Conservation (phyloP, 176 grass and related monocot genomes). For the Zea luxurians region DNA sequence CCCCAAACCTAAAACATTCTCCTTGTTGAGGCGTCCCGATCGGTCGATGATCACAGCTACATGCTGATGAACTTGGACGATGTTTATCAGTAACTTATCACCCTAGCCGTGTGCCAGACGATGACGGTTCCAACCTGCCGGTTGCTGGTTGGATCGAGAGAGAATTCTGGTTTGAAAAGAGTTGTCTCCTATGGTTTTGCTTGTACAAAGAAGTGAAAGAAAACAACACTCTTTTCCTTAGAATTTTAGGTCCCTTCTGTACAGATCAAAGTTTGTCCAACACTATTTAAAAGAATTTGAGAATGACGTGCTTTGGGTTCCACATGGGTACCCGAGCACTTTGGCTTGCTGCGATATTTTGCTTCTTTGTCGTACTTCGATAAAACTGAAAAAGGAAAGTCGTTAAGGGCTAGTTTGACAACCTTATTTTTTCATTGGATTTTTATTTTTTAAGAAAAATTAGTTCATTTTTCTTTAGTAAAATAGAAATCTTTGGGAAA, state of each 20-base stretch:
- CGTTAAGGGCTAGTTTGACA: not conserved
- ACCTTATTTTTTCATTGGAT: too few species aligned
- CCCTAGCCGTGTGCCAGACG: conserved; percentile 15
- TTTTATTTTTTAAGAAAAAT: too few species aligned
- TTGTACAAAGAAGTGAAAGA: conserved; percentile 46
- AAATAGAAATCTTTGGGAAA: too few species aligned
- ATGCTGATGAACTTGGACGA: conserved; percentile 6
- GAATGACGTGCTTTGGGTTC: conserved; percentile 5
- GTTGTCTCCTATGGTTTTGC: conserved; percentile 4
- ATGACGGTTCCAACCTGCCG: conserved; percentile 32
- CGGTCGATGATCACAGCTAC: not conserved
- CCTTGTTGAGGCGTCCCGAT: conserved; percentile 33
- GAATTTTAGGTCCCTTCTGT: conserved; percentile 35
- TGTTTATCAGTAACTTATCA: conserved; percentile 35
- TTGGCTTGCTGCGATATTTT: conserved; percentile 19
- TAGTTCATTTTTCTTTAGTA: too few species aligned
- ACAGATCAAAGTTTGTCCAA: conserved; percentile 32
- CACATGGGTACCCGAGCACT: not conserved
- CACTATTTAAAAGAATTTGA: conserved; percentile 33
- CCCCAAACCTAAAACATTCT: conserved; percentile 35
- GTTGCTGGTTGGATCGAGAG: conserved; percentile 9
- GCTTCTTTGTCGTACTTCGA: not conserved
- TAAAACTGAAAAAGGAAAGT: not conserved
- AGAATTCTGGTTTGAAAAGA: conserved; percentile 42
- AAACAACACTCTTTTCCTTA: conserved; percentile 25